phyloP scores from a whole-genome alignment of 2,329 filamentous ascomycete species.

The Calonectria pauciramosa region DNA sequence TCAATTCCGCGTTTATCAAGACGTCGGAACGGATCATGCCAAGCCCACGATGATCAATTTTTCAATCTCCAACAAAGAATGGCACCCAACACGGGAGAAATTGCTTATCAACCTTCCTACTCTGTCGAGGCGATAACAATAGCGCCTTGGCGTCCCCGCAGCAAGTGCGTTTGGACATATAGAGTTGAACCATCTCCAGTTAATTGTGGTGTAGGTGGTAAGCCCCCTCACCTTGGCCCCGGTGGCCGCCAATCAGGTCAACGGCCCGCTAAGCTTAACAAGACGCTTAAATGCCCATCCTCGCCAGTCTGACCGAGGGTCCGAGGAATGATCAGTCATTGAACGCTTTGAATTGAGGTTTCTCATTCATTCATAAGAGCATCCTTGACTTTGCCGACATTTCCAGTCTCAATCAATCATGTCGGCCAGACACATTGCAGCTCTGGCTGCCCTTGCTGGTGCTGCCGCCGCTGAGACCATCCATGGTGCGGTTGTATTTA shows the following conservation, averaged over 20 bases:
- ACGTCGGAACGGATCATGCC: neutral
- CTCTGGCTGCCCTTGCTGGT: neutral
- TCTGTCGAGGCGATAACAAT: neutral
- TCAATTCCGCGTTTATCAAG: neutral
- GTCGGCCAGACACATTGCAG: neutral
- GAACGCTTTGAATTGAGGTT: neutral
- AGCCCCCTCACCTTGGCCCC: slow-evolving; percentile 15
- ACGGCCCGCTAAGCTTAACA: slow-evolving; percentile 7
- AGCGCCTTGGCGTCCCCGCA: slow-evolving; percentile 22
- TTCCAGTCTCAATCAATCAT: neutral
- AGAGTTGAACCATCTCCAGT: slow-evolving; percentile 11
- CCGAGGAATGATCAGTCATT: neutral
- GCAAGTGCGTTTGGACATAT: neutral
- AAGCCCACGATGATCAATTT: neutral
- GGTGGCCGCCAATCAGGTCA: neutral
- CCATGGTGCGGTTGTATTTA: slow-evolving; percentile 51
- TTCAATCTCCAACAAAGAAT: neutral
- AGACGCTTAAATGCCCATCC: slow-evolving; percentile 17
- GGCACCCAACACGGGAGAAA: neutral
- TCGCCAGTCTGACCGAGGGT: neutral
- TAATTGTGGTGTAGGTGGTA: slow-evolving; percentile 4
- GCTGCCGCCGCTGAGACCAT: slow-evolving; percentile 46
- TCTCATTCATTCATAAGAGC: neutral
- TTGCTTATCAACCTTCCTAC: slow-evolving; percentile 4
- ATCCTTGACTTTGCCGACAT: neutral